Evolutionary conservation across 352 stramenopile species (phyloP), one percentile per base, ranked within the genome.

Genomic region (Plasmopara muralis): DNA sequence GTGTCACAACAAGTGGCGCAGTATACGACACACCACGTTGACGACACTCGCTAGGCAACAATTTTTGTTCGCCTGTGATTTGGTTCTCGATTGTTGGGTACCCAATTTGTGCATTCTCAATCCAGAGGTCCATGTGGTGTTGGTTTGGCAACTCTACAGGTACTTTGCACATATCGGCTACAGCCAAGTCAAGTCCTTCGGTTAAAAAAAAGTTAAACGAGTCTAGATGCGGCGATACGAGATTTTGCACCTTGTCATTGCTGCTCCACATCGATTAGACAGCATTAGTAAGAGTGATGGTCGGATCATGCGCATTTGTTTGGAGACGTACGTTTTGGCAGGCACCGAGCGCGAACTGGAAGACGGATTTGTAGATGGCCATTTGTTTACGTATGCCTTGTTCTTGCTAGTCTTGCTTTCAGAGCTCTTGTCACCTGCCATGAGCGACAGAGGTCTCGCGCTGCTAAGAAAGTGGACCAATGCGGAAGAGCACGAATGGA

Each of bases 201-300:
- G 95, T 91, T 5, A 99, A 67, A 58, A 98, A 98, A 58, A 96
- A 99, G 70, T 99, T 97, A 76, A 98, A 99, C 46, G 90, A 98
- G 50, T 98, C 92, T 39, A 99, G 77, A 69, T 99, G 97, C n/a
- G 95, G 95, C 45, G 79, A 75, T 41, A 98, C 93, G 39, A 99
- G 82, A 60, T 88, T 84, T 57, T 89, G 77, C 31, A 95, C 62
- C 47, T 88, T 91, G 3, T 68, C 66, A 73, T 95, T 93, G 44
- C 77, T 87, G 52, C 47, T 49, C 12, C 43, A 40, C 43, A 7
- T 62, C 62, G 12, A 31, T 9, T 25, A 8, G 4, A 34, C 34
- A 47, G n/a, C 6, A 41, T 41, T 37, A 38, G 18, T 33, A 18
- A 30, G 12, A 33, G 18, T 5, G 20, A 25, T 25, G 20, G 20